These are phyloP conservation scores for Carex cristatella DNA, from an alignment of 176 grass and related monocot genomes.

Conservation along the genomic window DNA sequence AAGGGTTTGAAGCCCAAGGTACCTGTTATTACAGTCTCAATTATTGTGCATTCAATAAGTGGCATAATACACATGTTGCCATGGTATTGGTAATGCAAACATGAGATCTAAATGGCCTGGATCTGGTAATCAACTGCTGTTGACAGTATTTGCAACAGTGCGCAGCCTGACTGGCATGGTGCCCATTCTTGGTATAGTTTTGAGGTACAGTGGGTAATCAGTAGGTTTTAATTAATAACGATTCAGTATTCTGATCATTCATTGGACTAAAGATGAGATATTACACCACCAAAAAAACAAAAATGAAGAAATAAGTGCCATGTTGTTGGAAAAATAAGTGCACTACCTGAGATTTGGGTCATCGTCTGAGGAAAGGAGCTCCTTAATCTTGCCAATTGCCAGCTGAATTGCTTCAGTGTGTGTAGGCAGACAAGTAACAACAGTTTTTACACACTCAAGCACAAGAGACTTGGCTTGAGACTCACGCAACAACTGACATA, in stretches of 20 bases:
- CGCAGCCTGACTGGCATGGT: not conserved
- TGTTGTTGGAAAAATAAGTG: not conserved
- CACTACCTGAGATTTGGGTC: conserved; percentile 69
- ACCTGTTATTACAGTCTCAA: conserved; percentile 17
- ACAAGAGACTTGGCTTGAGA: conserved; percentile 70
- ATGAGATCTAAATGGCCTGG: not conserved
- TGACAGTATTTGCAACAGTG: not conserved
- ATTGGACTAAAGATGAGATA: not conserved
- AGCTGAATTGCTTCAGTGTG: conserved; percentile 50
- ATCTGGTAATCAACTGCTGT: not conserved
- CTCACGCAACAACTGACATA: conserved; percentile 57
- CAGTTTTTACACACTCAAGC: conserved; percentile 71
- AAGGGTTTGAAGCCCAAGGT: conserved; percentile 75
- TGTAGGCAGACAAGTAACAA: conserved; percentile 43
- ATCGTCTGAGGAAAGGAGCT: conserved; percentile 51
- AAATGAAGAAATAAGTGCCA: not conserved
- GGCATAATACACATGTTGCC: not conserved
- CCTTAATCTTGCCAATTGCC: conserved; percentile 65
- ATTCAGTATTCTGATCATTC: not conserved
- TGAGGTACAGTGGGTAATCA: not conserved
- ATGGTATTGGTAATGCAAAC: not conserved
- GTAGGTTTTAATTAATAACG: not conserved
- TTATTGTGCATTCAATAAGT: not conserved
- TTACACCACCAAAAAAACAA: not conserved
- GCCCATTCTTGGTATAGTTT: not conserved